phyloP scores from a whole-genome alignment of 2,329 filamentous ascomycete species.

The Aspergillus sojae region DNA sequence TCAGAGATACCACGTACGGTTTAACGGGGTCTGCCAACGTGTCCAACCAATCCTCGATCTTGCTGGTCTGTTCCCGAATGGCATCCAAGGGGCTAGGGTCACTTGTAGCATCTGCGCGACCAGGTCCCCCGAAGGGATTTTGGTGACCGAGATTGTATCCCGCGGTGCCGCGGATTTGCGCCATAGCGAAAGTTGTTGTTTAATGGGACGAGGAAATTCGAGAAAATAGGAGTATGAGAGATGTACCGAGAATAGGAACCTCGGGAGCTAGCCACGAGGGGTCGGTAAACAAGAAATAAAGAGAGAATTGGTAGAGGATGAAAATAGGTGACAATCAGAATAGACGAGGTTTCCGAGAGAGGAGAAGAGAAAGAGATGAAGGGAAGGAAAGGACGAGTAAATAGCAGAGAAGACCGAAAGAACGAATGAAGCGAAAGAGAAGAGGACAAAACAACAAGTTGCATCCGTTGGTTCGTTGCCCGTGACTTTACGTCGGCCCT shows the following conservation, averaged over 20 bases:
- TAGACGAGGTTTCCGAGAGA: neutral
- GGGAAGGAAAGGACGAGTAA: conserved; percentile 8
- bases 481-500: conserved; percentile 15
- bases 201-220: neutral
- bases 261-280: neutral
- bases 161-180: conserved; percentile 66
- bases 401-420: conserved; percentile 5
- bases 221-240: conserved; percentile 7
- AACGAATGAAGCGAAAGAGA: conserved; percentile 14
- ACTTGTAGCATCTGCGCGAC: conserved; percentile 61
- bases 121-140: conserved; percentile 68
- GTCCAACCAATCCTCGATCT: conserved; percentile 94
- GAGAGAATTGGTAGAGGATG: conserved; percentile 1
- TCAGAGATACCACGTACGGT: conserved; percentile 67
- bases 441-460: conserved; percentile 14
- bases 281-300: neutral
- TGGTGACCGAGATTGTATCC: conserved; percentile 82
- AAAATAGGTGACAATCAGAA: neutral
- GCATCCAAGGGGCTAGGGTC: conserved; percentile 81
- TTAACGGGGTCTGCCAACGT: conserved; percentile 86
- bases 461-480: conserved; percentile 7
- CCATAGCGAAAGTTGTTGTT: conserved; percentile 39
- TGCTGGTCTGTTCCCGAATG: conserved; percentile 93
- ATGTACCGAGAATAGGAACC: conserved; percentile 1
- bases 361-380: conserved; percentile 8